Percentiles rank a stretch among this genome's conserved stretches.
Evolutionary conservation across 1,284 basidiomycete species (phyloP).

Genomic region (Leccinum subspadiceum): DNA sequence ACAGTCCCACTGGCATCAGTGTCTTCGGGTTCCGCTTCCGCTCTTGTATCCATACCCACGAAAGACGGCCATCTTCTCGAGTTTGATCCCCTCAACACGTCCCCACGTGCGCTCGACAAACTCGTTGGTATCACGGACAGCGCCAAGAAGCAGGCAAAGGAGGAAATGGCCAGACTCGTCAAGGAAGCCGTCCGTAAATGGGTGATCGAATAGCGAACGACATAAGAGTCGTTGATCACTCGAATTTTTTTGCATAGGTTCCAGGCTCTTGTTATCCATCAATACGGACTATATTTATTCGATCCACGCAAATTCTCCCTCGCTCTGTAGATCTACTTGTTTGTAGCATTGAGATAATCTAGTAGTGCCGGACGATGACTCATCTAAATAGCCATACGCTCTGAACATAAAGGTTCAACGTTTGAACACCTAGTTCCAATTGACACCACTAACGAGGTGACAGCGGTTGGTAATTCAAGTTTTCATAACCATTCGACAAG

Average conservation of each 20-base stretch:
- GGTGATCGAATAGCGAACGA: conserved; percentile 39
- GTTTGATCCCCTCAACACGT: conserved; percentile 73
- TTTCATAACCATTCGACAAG: neutral
- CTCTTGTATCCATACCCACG: conserved; percentile 67
- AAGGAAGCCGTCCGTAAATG: conserved; percentile 71
- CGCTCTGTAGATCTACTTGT: conserved; percentile 15
- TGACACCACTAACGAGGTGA: too few species aligned
- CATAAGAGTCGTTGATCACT: neutral
- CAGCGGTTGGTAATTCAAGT: conserved; percentile 34
- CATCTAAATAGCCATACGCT: too few species aligned
- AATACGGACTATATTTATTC: conserved; percentile 23
- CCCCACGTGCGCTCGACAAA: conserved; percentile 64
- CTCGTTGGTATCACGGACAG: conserved; percentile 74
- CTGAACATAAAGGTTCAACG: too few species aligned
- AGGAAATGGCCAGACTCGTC: conserved; percentile 69
- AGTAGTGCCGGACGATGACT: conserved; percentile 1
- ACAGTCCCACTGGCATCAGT: conserved; percentile 12
- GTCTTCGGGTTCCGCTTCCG: conserved; percentile 31
- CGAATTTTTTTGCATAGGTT: conserved; percentile 1
- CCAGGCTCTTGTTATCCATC: neutral
- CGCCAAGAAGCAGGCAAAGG: conserved; percentile 75
- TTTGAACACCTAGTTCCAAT: too few species aligned
- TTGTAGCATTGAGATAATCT: conserved; percentile 26
- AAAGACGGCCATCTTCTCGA: conserved; percentile 74
- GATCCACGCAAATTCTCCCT: neutral